Evolutionary conservation across 768 basidiomycete genomes (phyloP), one percentile per base, ranked within the genome.

Genomic region (Obba rivulosa): DNA sequence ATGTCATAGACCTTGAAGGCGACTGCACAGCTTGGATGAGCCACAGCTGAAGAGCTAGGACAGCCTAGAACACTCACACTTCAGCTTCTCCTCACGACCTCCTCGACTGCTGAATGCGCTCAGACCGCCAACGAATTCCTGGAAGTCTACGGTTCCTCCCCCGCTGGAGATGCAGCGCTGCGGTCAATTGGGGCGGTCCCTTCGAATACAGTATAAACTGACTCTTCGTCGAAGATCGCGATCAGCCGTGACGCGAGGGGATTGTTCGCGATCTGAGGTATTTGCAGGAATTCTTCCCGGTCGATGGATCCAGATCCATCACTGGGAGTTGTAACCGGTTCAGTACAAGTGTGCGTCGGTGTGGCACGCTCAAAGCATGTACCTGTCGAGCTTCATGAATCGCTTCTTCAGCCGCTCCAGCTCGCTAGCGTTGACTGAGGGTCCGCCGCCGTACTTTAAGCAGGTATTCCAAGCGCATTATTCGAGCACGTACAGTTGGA

Each of bases 1-100:
- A 99, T 91, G 63, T 99, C 96, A 59, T 99, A 99, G 43, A 99
- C 96, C 66, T 98, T 98, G 82, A 99, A 99, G 21, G 96, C 96
- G 62, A 99, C 96, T 99, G 59, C 13, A 20, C 9, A 23, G n/a
- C 18, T 10, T 25, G 18, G n/a, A 18, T 40, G 24, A 46, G 10
- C n/a, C 13, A 39, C 25, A 24, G 46, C 34, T 38, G 37, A 28
- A 22, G 20, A 5, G 20, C 14, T 4, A 23, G 20, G n/a, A 38
- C 16, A 39, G n/a, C 18, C n/a, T n/a, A 37, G 31, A 28, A 11
- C 31, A 79, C 91, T 49, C 53, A 96, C 95, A 99, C 68, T 80
- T 80, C 49, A 99, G 71, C 66, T 99, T 99, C 71, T 98, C 96
- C 61, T 99, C 96, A 52, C 95, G 76, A 17, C 91, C 96, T 16